Conservation (phyloP, 306 rosid genomes). For the Rosa multiflora region DNA sequence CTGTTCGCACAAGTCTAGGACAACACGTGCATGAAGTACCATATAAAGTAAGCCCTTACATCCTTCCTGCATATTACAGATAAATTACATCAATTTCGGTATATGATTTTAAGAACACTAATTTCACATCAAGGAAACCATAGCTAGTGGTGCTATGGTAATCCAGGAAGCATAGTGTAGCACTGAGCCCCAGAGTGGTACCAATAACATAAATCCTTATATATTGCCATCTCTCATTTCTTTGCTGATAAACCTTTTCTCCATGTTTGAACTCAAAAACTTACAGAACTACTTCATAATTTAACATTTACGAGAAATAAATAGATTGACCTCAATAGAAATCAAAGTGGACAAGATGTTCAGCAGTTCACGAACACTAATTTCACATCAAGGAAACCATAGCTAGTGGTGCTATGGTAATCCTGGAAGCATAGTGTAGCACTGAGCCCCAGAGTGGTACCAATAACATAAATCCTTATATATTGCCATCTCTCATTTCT, state of each 20-base stretch:
- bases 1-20: constrained; percentile 77
- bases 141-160: neutral
- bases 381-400: too few relatives aligned
- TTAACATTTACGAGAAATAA: neutral
- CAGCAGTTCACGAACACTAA: neutral
- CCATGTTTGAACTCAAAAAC: neutral
- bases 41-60: constrained; percentile 94
- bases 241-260: neutral
- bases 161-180: neutral
- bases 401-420: neutral
- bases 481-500: neutral
- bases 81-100: constrained; percentile 7
- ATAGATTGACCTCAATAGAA: neutral
- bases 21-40: constrained; percentile 99
- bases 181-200: neutral
- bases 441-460: neutral
- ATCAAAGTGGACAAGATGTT: neutral
- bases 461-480: neutral
- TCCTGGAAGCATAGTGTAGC: neutral
- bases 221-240: neutral
- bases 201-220: neutral
- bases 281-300: neutral
- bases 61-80: constrained; percentile 65
- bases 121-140: neutral
- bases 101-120: neutral